These are phyloP conservation scores for Erodium texanum DNA, from an alignment of 441 rosid genomes.

Conservation along the genomic window DNA sequence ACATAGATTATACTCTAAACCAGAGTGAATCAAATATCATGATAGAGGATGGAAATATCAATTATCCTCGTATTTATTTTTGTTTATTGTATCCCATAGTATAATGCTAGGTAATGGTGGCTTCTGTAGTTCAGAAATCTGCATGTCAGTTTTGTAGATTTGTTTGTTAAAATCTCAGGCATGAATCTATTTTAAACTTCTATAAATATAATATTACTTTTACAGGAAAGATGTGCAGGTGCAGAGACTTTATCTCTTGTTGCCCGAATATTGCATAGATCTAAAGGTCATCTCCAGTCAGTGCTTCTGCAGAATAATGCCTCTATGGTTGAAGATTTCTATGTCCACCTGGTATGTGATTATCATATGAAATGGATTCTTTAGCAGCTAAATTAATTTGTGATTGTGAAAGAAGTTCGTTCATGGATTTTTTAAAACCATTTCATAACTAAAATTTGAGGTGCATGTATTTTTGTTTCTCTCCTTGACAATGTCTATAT, in stretches of 20 bases:
- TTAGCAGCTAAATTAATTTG: neutral
- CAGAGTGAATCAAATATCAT: neutral
- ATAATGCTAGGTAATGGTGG: neutral
- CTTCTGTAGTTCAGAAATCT: constrained; percentile 5
- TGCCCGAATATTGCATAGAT: constrained; percentile 71
- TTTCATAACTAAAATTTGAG: neutral
- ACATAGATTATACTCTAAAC: neutral
- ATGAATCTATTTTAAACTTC: constrained; percentile 11
- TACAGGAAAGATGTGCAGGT: constrained; percentile 93
- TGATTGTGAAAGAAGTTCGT: neutral
- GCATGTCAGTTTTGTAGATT: constrained; percentile 11
- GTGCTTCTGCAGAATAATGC: constrained; percentile 77
- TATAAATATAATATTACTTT: constrained; percentile 21
- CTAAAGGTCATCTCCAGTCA: constrained; percentile 85
- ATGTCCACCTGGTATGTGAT: constrained; percentile 57
- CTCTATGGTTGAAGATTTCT: constrained; percentile 82
- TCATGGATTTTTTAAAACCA: neutral
- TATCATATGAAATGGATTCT: constrained; percentile 3
- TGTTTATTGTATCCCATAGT: neutral
- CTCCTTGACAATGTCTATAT: neutral
- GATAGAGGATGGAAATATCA: neutral
- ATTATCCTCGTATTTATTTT: neutral
- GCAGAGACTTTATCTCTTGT: constrained; percentile 79
- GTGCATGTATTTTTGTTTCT: neutral
- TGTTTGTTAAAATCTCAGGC: constrained; percentile 14